phyloP scores from a whole-genome alignment of 2,329 filamentous ascomycete genomes.

The Pyricularia grisea region DNA sequence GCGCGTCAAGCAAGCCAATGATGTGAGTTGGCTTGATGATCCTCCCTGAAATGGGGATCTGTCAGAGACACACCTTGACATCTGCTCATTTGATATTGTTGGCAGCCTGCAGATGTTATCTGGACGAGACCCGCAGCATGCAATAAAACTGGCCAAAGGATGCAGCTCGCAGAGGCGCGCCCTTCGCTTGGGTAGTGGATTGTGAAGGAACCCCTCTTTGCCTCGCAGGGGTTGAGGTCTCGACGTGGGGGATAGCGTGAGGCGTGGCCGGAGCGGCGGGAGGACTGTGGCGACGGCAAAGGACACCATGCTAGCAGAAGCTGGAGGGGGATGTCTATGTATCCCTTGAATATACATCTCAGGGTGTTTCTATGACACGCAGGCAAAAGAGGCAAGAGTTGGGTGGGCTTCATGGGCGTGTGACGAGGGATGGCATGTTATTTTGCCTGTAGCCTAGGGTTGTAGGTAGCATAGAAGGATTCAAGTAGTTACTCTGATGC shows the following conservation, averaged over 20 bases:
- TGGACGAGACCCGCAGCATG: not conserved
- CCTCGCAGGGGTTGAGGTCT: not conserved
- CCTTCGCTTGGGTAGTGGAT: not conserved
- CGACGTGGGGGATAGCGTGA: not conserved
- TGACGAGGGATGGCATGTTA: not conserved
- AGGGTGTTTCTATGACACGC: not conserved
- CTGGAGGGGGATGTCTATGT: not conserved
- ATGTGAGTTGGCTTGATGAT: not conserved
- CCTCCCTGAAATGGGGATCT: not conserved
- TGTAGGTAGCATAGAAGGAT: not conserved
- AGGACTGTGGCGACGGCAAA: not conserved
- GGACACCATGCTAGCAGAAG: not conserved
- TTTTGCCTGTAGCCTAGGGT: not conserved
- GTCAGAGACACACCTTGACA: not conserved
- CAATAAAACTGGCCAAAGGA: not conserved
- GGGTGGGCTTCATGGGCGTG: not conserved
- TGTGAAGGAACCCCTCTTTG: not conserved
- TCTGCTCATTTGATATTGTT: not conserved
- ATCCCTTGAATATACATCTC: not conserved
- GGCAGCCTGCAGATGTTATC: not conserved
- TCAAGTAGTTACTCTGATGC: not conserved
- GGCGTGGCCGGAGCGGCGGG: not conserved
- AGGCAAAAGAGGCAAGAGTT: not conserved
- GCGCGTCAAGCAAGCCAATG: not conserved
- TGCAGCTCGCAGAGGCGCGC: not conserved